A percentile compares a stretch with the other conserved stretches of the same genome.
Conservation (phyloP, 1,139 yeast species). For the Yamadazyma dendronema region DNA sequence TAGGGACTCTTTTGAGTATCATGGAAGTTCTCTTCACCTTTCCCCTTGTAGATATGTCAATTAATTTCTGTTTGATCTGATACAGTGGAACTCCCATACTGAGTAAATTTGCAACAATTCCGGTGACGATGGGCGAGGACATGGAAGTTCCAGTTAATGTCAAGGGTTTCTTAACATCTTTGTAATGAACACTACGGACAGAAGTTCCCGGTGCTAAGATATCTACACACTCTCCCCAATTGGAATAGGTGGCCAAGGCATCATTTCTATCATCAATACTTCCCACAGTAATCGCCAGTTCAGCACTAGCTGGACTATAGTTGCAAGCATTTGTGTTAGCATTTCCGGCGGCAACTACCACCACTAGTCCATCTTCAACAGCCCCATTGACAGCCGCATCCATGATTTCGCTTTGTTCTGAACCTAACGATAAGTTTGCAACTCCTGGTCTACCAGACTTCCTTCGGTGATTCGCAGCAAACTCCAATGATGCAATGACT, state of each 20-base stretch:
- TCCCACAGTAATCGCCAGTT: slow-evolving; percentile 75
- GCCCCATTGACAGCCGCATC: slow-evolving; percentile 77
- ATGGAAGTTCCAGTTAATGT: slow-evolving; percentile 80
- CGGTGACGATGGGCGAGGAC: slow-evolving; percentile 82
- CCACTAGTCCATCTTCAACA: slow-evolving; percentile 62
- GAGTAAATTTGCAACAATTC: slow-evolving; percentile 61
- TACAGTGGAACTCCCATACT: slow-evolving; percentile 54
- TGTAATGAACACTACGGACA: slow-evolving; percentile 48
- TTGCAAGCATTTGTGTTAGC: slow-evolving; percentile 72
- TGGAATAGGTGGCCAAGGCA: slow-evolving; percentile 68
- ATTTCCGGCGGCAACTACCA: slow-evolving; percentile 92
- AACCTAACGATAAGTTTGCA: slow-evolving; percentile 79
- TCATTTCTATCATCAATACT: slow-evolving; percentile 78
- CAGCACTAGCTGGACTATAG: slow-evolving; percentile 78
- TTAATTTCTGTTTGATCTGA: slow-evolving; percentile 39
- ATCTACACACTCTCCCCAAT: slow-evolving; percentile 89
- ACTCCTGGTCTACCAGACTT: slow-evolving; percentile 51
- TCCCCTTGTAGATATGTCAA: slow-evolving; percentile 33
- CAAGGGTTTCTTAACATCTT: slow-evolving; percentile 27
- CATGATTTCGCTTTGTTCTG: slow-evolving; percentile 60
- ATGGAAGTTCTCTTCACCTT: slow-evolving; percentile 35
- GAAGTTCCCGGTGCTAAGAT: slow-evolving; percentile 78
- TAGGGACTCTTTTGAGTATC: slow-evolving; percentile 35
- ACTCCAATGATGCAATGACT: slow-evolving; percentile 70
- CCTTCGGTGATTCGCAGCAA: slow-evolving; percentile 59